phyloP scores from a whole-genome alignment of 2,329 filamentous ascomycete genomes.

The Sporothrix pseudoabietina region DNA sequence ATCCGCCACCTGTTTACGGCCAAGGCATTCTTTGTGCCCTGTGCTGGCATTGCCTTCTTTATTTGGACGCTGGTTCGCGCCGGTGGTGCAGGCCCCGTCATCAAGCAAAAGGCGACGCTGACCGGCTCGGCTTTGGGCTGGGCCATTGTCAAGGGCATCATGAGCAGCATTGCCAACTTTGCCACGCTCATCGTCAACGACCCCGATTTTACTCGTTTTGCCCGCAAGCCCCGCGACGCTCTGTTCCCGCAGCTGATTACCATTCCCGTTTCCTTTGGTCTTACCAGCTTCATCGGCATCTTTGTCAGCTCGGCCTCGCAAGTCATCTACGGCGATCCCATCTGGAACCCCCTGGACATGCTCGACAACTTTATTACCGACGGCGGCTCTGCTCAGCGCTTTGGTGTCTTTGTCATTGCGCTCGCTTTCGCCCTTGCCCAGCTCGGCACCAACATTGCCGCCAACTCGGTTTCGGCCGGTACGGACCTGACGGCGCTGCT shows the following conservation, averaged over 20 bases:
- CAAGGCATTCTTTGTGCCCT: slow-evolving; percentile 82
- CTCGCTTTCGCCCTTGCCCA: slow-evolving; percentile 75
- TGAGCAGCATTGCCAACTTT: slow-evolving; percentile 89
- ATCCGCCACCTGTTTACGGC: slow-evolving; percentile 58
- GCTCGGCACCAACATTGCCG: slow-evolving; percentile 83
- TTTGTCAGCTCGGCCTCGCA: slow-evolving; percentile 73
- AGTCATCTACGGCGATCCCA: slow-evolving; percentile 65
- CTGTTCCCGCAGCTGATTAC: slow-evolving; percentile 78
- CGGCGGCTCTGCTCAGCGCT: slow-evolving; percentile 67
- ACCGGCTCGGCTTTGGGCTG: slow-evolving; percentile 61
- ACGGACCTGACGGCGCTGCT: slow-evolving; percentile 81
- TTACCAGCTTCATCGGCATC: slow-evolving; percentile 85
- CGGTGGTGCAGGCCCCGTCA: slow-evolving; percentile 79
- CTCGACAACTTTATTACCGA: slow-evolving; percentile 69
- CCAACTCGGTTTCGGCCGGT: slow-evolving; percentile 81
- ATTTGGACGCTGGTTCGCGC: slow-evolving; percentile 84
- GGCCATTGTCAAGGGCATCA: slow-evolving; percentile 82
- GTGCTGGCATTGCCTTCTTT: slow-evolving; percentile 82
- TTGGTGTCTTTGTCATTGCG: slow-evolving; percentile 74
- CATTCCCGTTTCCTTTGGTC: slow-evolving; percentile 69
- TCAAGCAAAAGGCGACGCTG: slow-evolving; percentile 56
- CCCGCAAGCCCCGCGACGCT: slow-evolving; percentile 72
- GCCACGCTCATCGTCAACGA: slow-evolving; percentile 82
- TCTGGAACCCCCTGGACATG: slow-evolving; percentile 74
- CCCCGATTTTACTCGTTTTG: slow-evolving; percentile 84